These are phyloP conservation scores for Passiflora organensis DNA, from an alignment of 345 rosid genomes.

Conservation along the genomic window DNA sequence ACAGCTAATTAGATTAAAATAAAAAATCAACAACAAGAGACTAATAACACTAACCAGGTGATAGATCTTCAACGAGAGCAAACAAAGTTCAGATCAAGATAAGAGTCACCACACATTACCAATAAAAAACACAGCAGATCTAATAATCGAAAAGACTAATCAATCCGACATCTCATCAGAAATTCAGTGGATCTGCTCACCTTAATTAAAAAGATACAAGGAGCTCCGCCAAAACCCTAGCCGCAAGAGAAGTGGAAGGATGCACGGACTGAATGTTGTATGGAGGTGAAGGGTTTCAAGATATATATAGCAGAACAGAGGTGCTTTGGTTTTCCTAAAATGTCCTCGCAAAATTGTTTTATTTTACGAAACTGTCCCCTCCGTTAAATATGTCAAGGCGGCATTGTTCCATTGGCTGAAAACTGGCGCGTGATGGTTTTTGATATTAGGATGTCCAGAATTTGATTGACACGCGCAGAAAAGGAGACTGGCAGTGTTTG, in stretches of 20 bases:
- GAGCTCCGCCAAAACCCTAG: not conserved
- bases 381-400: not conserved
- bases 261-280: not conserved
- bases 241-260: not conserved
- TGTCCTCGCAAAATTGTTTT: not conserved
- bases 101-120: not conserved
- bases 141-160: not conserved
- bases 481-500: not conserved
- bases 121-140: not conserved
- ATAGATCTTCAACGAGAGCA: not conserved
- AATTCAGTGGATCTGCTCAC: not conserved
- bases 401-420: not conserved
- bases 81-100: not conserved
- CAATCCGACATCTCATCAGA: not conserved
- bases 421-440: not conserved
- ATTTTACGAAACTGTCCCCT: not conserved
- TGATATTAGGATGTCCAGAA: not conserved
- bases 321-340: not conserved
- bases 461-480: not conserved
- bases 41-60: too few species aligned
- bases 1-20: too few species aligned
- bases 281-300: not conserved
- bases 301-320: not conserved
- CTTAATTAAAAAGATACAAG: not conserved
- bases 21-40: too few species aligned